A percentile compares a stretch with the other conserved stretches of the same genome.
These are phyloP conservation scores for Dinochytrium kinnereticum DNA, from an alignment of 371 early-diverging fungal species.

Conservation along the genomic window DNA sequence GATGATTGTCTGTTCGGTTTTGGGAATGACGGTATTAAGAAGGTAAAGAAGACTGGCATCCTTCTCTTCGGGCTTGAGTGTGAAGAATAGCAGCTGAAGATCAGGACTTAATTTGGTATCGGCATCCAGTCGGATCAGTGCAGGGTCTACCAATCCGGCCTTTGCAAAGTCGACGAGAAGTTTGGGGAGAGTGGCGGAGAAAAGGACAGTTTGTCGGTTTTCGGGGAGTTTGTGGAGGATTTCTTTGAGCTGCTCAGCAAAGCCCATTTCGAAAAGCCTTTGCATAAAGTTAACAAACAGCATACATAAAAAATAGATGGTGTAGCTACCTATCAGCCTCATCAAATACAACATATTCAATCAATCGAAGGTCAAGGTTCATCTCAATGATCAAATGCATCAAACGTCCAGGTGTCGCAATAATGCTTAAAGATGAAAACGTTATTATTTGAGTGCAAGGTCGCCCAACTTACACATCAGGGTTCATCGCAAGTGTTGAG, in stretches of 20 bases:
- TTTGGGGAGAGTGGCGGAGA: slow-evolving; percentile 95
- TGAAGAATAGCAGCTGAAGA: slow-evolving; percentile 83
- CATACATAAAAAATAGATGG: neutral
- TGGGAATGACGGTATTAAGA: slow-evolving; percentile 75
- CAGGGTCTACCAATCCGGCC: slow-evolving; percentile 89
- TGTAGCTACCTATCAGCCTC: slow-evolving; percentile 90
- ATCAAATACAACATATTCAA: slow-evolving; percentile 98
- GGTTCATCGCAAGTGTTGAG: slow-evolving; percentile 86
- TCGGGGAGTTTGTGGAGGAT: slow-evolving; percentile 83
- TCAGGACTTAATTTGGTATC: slow-evolving; percentile 93
- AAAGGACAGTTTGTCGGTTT: slow-evolving; percentile 85
- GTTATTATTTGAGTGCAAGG: slow-evolving; percentile 49
- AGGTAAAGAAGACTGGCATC: slow-evolving; percentile 89
- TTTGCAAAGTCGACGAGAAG: slow-evolving; percentile 93
- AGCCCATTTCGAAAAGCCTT: slow-evolving; percentile 96
- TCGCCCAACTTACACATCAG: slow-evolving; percentile 87
- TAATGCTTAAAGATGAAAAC: slow-evolving; percentile 63
- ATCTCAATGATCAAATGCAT: slow-evolving; percentile 96
- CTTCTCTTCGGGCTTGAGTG: slow-evolving; percentile 80
- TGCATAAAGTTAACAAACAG: neutral
- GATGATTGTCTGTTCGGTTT: slow-evolving; percentile 82
- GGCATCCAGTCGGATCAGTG: slow-evolving; percentile 88
- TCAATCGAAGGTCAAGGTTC: slow-evolving; percentile 81
- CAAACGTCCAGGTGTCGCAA: slow-evolving; percentile 98
- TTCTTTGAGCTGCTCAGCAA: slow-evolving; percentile 92